Evolutionary conservation across 129 eudicot genomes (phyloP), one percentile per base, ranked within the genome.

Genomic region (Silybum marianum): DNA sequence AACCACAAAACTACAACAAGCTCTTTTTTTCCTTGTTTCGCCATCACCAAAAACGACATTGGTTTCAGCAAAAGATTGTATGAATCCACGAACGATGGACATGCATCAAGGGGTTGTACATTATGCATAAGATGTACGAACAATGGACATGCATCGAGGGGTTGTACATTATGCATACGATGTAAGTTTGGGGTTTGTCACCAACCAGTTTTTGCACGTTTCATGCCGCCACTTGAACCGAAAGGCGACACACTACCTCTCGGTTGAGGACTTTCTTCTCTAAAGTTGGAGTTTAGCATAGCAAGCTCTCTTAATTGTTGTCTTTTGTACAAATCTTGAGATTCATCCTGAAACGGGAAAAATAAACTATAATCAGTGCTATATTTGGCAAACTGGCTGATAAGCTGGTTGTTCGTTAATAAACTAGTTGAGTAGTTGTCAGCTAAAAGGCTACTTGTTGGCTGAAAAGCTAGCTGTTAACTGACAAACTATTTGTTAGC

Each of bases 221-320:
- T 93, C 89, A 93, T 85, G 28, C 92, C 86, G 75, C 91, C 87
- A 78, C 93, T 89, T 0, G 97, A 86, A 70, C 84, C 80, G 22
- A 93, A 93, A 40, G 98, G 98, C 69, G 98, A 93, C 36, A 91
- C 87, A 8, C 98, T 93, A 32, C 95, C 95, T 74, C 97, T 87
- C 9, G 97, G 94, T 48, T 88, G 93, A 5, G 98, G 98, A 72
- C 98, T 91, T 26, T 90, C 94, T 87, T 93, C 98, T 84, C 89
- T 84, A 36, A 91, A 84, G 78, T 79, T 92, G 42, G 90, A 84
- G 76, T 93, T 93, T 71, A 93, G 87, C 93, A 93, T 74, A 1
- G 98, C 98, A 8, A 93, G 90, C 75, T 93, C 98, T 68, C 98
- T 81, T 23, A 93, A 84, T 34, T 93, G 97, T 72, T 90, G 94